Conservation (phyloP, 139 green algal species). For the Asterochloris erici region DNA sequence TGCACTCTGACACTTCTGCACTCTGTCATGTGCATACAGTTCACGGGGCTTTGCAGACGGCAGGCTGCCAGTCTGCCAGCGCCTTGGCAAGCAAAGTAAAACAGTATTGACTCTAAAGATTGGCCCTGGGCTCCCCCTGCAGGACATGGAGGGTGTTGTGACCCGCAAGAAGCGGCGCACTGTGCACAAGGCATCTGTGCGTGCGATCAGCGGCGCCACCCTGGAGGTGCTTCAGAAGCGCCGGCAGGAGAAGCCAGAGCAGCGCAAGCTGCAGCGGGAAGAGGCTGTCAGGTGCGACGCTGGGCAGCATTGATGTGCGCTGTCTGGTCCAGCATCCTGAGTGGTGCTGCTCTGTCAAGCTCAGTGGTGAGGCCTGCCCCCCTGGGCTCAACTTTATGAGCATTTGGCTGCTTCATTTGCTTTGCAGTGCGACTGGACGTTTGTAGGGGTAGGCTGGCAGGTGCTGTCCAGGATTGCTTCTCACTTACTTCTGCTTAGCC, state of each 20-base stretch:
- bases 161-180: constrained; percentile 87
- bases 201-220: constrained; percentile 81
- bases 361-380: neutral
- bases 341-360: neutral
- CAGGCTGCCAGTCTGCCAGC: neutral
- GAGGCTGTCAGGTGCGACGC: constrained; percentile 72
- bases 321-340: neutral
- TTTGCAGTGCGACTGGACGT: neutral
- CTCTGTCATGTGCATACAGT: neutral
- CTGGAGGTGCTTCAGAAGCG: constrained; percentile 93
- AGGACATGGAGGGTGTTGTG: constrained; percentile 66
- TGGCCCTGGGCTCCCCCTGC: neutral
- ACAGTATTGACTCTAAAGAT: neutral
- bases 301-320: neutral
- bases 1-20: neutral
- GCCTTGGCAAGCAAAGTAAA: neutral
- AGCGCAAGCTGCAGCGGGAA: constrained; percentile 85
- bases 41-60: no score
- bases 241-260: constrained; percentile 82
- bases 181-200: constrained; percentile 50
- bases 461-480: neutral
- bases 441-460: neutral
- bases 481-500: no score
- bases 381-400: neutral
- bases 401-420: neutral